Evolutionary conservation across 2,329 filamentous ascomycete genomes (phyloP), one percentile per base, ranked within the genome.

Genomic region (Neonectria punicea): DNA sequence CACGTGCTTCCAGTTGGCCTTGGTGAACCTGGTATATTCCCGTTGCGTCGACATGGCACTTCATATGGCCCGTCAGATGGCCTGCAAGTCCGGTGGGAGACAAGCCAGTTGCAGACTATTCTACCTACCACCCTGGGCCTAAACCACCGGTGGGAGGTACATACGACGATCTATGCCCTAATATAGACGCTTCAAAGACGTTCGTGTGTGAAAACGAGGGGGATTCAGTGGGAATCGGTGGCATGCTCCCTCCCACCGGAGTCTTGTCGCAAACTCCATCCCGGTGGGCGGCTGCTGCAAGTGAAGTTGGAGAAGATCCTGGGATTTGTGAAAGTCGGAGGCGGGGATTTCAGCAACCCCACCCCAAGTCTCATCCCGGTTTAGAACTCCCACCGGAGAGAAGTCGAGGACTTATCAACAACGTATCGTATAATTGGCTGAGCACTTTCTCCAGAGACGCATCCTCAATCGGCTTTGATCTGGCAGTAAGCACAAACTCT

Each of bases 221-320:
- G 18, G n/a, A n/a, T 10, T 43, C 16, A 10, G 10, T 20, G 13
- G 39, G 39, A 43, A 43, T 43, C 16, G 9, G 9, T 20, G 13
- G n/a, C 16, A 43, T 18, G 20, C 8, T 30, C 5, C n/a, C 51
- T 54, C 51, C 51, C 51, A 54, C 51, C 51, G 51, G 51, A 18
- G 20, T 22, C 16, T 54, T 10, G 20, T 43, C 13, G 10, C 51
- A 51, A 32, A 13, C 16, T 20, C 49, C 49, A 51, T 51, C 49
- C 49, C 49, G 49, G 49, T 51, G 30, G 49, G 49, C 49, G 28
- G 5, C 11, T 30, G n/a, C 49, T 51, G 30, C n/a, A 51, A 20
- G 49, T 18, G 18, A 18, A 22, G 10, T 34, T 36, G 30, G 49
- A 28, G 30, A 34, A 51, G 11, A 51, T 10, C 22, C 49, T 18